Percentiles rank a stretch among this genome's conserved stretches.
Evolutionary conservation across 2,329 filamentous ascomycete species (phyloP).

Genomic region (Calonectria crousiana): DNA sequence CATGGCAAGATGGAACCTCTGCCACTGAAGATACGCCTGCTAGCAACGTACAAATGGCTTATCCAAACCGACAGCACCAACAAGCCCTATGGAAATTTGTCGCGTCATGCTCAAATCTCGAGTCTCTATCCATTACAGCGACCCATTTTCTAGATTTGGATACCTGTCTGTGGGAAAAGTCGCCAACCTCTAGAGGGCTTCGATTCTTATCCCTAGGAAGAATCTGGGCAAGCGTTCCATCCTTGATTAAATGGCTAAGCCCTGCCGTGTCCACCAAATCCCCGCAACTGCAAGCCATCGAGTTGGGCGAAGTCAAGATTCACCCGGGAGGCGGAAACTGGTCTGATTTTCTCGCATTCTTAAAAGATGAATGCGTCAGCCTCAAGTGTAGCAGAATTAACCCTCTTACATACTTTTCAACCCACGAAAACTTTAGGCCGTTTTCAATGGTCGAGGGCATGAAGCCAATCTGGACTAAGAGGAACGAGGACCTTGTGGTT

Average conservation of each 20-base stretch:
- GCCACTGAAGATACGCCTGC: neutral
- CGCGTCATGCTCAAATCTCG: neutral
- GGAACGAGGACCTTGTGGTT: too few relatives aligned
- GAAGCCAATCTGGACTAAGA: too few relatives aligned
- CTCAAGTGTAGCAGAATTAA: neutral
- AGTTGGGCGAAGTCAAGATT: neutral
- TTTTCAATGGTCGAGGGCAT: too few relatives aligned
- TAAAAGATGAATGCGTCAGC: neutral
- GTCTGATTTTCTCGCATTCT: neutral
- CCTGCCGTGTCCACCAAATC: neutral
- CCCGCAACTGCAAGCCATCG: neutral
- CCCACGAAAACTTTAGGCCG: neutral
- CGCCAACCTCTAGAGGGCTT: neutral
- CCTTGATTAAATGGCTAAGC: neutral
- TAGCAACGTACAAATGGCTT: neutral
- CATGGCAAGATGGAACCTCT: neutral
- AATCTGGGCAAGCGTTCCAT: neutral
- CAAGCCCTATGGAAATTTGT: neutral
- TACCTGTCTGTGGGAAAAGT: neutral
- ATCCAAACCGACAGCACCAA: neutral
- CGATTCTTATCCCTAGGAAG: neutral
- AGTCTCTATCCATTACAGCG: neutral
- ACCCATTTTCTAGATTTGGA: neutral
- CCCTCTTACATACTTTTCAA: neutral
- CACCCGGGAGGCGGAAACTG: neutral